Evolutionary conservation across 2,329 filamentous ascomycete genomes (phyloP), one percentile per base, ranked within the genome.

Genomic region (Ophiosphaerella korrae): DNA sequence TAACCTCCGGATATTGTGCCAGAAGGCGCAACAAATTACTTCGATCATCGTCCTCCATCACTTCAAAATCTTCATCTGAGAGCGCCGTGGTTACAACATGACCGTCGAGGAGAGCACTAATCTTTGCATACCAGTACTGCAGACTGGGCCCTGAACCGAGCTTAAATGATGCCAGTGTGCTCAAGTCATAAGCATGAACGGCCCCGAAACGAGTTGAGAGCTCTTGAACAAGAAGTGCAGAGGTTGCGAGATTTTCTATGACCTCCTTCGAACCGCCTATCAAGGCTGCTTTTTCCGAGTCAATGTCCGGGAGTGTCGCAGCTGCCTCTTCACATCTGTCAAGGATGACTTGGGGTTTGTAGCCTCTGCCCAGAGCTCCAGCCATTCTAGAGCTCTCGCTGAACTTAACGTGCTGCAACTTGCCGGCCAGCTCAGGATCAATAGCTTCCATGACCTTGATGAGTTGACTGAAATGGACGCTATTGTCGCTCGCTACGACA

Each of bases 361-460:
- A 75, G 80, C 88, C 87, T 88, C 88, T 46, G 83, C 88, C 47
- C 0, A 72, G 51, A n/a, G 54, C 59, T 7, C 60, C 48, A 2
- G 52, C 51, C 63, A 72, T 68, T 23, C 63, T 65, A 2, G 86
- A 78, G 0, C 88, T 86, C 63, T 90, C 78, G 36, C 86, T 89
- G 66, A 92, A 92, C 74, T 88, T 90, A 74, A 92, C 81, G 68
- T 92, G 88, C 67, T 88, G 82, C 61, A 87, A 84, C 71, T 86
- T 88, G 55, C 79, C 78, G 4, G 85, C 83, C 48, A 90, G 82
- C 3, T 90, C 87, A 51, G 82, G 79, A 32, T 85, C 88, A 74
- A 91, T 83, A 23, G 90, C 80, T 67, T 89, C 84, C 52, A 91
- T 78, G 32, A 90, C 89, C 77, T 89, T 90, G 80, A 90, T 89